A percentile compares a stretch with the other conserved stretches of the same genome.
phyloP scores from a whole-genome alignment of 345 rosid genomes.

The Sonneratia alba region DNA sequence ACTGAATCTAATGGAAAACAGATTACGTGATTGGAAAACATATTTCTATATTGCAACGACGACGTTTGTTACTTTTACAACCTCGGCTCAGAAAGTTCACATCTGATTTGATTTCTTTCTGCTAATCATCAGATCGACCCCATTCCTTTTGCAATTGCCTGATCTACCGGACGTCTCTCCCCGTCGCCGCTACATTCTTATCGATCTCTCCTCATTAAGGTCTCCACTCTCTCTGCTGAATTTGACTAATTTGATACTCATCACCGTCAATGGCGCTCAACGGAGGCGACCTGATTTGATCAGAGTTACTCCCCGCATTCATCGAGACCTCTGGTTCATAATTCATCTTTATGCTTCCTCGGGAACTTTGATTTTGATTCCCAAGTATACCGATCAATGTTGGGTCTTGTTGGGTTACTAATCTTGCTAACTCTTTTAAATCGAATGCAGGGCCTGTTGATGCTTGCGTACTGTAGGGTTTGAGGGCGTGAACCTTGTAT shows the following conservation, averaged over 20 bases:
- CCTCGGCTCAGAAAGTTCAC: neutral
- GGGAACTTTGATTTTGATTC: neutral
- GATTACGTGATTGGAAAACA: too few species aligned
- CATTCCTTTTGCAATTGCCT: neutral
- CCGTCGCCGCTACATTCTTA: neutral
- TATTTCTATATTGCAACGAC: neutral
- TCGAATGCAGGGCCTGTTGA: neutral
- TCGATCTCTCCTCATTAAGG: neutral
- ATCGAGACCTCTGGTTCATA: neutral
- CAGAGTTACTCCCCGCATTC: neutral
- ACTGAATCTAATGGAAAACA: too few species aligned
- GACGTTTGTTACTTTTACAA: neutral
- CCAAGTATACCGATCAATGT: neutral
- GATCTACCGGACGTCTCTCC: neutral
- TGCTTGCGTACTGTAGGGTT: neutral
- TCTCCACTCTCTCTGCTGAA: neutral
- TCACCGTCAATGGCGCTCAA: neutral
- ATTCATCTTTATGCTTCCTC: neutral
- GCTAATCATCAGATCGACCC: conserved; percentile 11
- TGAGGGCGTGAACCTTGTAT: neutral
- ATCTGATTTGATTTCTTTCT: neutral
- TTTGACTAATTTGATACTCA: conserved; percentile 8
- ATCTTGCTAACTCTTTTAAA: neutral
- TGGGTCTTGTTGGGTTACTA: neutral
- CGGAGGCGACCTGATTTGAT: neutral